These are phyloP conservation scores for Beauveria sp. DNA, from an alignment of 2,329 filamentous ascomycete genomes.

Conservation along the genomic window DNA sequence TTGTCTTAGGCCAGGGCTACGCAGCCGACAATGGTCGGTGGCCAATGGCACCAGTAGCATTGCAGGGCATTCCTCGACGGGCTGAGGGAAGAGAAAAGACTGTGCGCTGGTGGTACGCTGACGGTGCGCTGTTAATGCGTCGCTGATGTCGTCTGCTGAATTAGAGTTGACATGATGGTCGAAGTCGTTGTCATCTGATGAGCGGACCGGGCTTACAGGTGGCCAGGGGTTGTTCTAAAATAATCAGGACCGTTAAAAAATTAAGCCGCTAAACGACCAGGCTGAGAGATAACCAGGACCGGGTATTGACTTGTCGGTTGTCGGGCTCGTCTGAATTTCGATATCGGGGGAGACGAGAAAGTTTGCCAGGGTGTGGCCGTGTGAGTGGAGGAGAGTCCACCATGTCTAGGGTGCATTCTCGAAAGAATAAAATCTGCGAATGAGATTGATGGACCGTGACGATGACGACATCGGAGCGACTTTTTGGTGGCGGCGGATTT, in stretches of 20 bases:
- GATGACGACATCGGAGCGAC: too few species aligned
- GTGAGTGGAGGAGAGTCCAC: neutral
- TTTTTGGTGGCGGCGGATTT: too few species aligned
- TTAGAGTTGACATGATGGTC: too few species aligned
- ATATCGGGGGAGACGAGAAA: neutral
- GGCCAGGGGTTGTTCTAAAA: neutral
- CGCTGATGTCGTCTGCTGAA: too few species aligned
- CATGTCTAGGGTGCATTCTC: neutral
- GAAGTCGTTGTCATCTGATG: neutral
- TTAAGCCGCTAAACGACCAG: too few species aligned
- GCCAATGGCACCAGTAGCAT: too few species aligned
- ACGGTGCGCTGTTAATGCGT: too few species aligned
- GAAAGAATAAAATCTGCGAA: neutral
- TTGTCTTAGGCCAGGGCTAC: neutral
- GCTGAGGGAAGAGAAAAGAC: slow-evolving; percentile 8
- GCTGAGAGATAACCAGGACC: too few species aligned
- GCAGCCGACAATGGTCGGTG: slow-evolving; percentile 2
- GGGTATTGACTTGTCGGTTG: neutral
- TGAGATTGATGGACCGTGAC: too few species aligned
- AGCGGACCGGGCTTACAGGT: neutral
- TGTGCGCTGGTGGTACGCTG: neutral
- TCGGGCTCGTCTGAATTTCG: neutral
- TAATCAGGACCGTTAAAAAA: too few species aligned
- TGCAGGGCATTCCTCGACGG: neutral
- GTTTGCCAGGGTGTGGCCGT: neutral